A percentile compares a stretch with the other conserved stretches of the same genome.
Evolutionary conservation across 805 yeast species (phyloP).

Genomic region (Saturnispora quitensis): DNA sequence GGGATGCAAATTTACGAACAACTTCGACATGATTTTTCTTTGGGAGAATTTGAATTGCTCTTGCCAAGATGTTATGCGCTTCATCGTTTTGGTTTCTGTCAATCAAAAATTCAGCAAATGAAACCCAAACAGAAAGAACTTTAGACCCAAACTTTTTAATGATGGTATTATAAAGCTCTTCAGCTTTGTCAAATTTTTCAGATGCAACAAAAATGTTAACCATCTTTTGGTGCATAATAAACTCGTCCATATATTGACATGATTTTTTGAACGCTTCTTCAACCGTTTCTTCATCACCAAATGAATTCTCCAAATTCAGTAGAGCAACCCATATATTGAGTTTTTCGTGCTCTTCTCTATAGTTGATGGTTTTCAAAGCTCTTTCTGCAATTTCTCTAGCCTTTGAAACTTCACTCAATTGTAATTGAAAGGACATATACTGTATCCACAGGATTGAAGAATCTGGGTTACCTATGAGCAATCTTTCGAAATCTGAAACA

Average conservation of each 20-base stretch:
- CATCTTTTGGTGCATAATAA: conserved; percentile 70
- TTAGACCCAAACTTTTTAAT: conserved; percentile 73
- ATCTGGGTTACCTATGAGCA: conserved; percentile 85
- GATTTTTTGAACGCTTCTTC: conserved; percentile 77
- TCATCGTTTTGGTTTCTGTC: conserved; percentile 47
- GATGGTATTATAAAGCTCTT: conserved; percentile 52
- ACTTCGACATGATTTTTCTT: conserved; percentile 69
- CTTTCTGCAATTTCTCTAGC: conserved; percentile 91
- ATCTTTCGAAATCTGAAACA: conserved; percentile 82
- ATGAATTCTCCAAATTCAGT: conserved; percentile 86
- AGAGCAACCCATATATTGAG: conserved; percentile 93
- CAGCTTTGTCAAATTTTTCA: conserved; percentile 65
- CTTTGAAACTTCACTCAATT: conserved; percentile 85
- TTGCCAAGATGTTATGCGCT: conserved; percentile 67
- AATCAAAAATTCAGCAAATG: conserved; percentile 68
- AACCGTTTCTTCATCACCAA: conserved; percentile 77
- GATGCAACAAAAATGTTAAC: conserved; percentile 67
- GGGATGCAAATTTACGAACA: conserved; percentile 79
- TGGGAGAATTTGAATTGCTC: conserved; percentile 62
- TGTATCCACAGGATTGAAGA: conserved; percentile 95
- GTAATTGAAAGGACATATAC: conserved; percentile 96
- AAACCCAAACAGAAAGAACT: conserved; percentile 65
- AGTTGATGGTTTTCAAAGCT: conserved; percentile 82
- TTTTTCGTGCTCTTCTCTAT: conserved; percentile 88
- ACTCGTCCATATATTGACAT: conserved; percentile 86